A percentile compares a stretch with the other conserved stretches of the same genome.
phyloP scores from a whole-genome alignment of 371 early-diverging fungal genomes.

The Mucor sp. region DNA sequence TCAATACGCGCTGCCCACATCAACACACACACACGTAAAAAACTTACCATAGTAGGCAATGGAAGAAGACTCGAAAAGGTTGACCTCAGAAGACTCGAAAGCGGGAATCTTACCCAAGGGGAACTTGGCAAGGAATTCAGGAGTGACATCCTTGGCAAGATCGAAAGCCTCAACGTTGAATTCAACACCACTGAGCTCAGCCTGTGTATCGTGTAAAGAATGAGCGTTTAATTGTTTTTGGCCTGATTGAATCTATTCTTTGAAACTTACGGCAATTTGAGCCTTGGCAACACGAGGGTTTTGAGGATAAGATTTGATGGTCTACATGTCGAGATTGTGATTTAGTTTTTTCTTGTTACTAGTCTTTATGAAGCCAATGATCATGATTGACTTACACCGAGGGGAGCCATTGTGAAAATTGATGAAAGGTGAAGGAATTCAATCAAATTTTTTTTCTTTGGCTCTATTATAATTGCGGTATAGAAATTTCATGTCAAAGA shows the following conservation, averaged over 20 bases:
- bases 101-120: conserved; percentile 82
- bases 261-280: conserved; percentile 63
- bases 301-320: conserved; percentile 54
- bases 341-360: neutral
- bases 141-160: conserved; percentile 62
- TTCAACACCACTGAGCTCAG: conserved; percentile 75
- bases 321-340: conserved; percentile 23
- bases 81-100: conserved; percentile 76
- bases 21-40: neutral
- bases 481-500: neutral
- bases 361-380: neutral
- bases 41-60: conserved; percentile 83
- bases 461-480: neutral
- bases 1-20: neutral
- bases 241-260: too few relatives aligned
- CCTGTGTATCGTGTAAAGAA: conserved; percentile 42
- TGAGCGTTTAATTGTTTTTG: conserved; percentile 49
- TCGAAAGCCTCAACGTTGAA: conserved; percentile 68
- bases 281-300: conserved; percentile 69
- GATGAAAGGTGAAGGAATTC: neutral
- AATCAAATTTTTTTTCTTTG: neutral
- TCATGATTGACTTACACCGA: conserved; percentile 6
- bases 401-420: conserved; percentile 5
- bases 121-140: conserved; percentile 85
- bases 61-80: conserved; percentile 80